Conservation (phyloP, 2,329 filamentous ascomycete genomes). For the Verticillium nubilum region DNA sequence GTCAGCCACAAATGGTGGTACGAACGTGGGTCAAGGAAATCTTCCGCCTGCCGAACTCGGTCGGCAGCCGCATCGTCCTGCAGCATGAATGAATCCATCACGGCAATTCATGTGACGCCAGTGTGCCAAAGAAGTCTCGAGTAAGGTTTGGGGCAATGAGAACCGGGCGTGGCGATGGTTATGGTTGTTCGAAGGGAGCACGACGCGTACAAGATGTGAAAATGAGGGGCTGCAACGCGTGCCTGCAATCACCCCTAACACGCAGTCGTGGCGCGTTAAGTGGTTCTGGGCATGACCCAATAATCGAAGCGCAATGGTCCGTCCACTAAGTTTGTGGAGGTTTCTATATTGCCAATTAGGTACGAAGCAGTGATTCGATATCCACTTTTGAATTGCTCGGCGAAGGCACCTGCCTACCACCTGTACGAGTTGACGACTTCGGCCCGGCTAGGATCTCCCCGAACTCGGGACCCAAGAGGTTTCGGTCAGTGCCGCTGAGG, state of each 20-base stretch:
- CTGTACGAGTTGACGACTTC: too few relatives aligned
- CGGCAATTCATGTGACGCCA: not conserved
- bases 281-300: constrained; percentile 9
- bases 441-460: too few relatives aligned
- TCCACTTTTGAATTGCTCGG: too few relatives aligned
- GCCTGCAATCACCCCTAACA: not conserved
- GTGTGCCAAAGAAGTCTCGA: not conserved
- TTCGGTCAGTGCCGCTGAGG: too few relatives aligned
- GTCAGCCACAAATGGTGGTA: constrained; percentile 4
- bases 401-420: too few relatives aligned
- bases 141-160: not conserved
- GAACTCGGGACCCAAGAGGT: too few relatives aligned
- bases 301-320: not conserved
- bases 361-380: too few relatives aligned
- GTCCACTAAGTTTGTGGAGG: too few relatives aligned
- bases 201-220: not conserved
- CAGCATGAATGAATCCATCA: constrained; percentile 69
- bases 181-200: not conserved
- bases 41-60: constrained; percentile 79
- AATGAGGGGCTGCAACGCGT: constrained; percentile 9
- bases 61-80: constrained; percentile 80
- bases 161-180: not conserved
- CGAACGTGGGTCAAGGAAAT: constrained; percentile 91
- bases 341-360: too few relatives aligned
- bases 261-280: constrained; percentile 14